Conservation (phyloP, 2,329 filamentous ascomycete species). For the Penicillium sclerotiorum region DNA sequence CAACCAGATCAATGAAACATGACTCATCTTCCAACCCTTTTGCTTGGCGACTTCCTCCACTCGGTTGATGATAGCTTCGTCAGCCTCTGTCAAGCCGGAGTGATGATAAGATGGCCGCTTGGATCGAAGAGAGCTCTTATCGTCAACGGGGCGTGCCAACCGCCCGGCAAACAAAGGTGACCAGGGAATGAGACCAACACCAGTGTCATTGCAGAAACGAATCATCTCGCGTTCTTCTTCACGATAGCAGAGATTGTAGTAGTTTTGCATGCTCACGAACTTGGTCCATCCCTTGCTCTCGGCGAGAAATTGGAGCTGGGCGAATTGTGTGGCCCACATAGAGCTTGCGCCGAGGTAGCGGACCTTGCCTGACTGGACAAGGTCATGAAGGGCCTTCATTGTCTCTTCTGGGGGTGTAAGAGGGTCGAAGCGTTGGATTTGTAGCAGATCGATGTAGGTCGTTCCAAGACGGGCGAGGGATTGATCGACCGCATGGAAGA, state of each 20-base stretch:
- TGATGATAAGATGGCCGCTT: slow-evolving; percentile 1
- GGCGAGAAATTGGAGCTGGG: slow-evolving; percentile 55
- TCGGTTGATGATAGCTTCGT: slow-evolving; percentile 13
- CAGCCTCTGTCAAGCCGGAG: neutral
- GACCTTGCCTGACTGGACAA: slow-evolving; percentile 37
- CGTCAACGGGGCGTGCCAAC: slow-evolving; percentile 8
- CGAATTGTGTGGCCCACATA: slow-evolving; percentile 33
- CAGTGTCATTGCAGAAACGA: slow-evolving; percentile 50
- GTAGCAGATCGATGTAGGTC: slow-evolving; percentile 56
- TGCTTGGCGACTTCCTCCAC: slow-evolving; percentile 14
- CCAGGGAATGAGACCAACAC: slow-evolving; percentile 22
- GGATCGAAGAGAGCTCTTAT: neutral
- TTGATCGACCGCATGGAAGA: slow-evolving; percentile 63
- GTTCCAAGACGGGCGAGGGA: slow-evolving; percentile 52
- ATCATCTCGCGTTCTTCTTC: slow-evolving; percentile 65
- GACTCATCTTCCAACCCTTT: slow-evolving; percentile 16
- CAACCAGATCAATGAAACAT: slow-evolving; percentile 8
- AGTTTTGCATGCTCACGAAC: slow-evolving; percentile 63
- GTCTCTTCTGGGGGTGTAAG: slow-evolving; percentile 53
- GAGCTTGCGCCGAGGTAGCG: slow-evolving; percentile 39
- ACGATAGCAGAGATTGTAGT: slow-evolving; percentile 61
- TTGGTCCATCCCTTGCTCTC: slow-evolving; percentile 61
- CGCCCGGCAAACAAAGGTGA: slow-evolving; percentile 3
- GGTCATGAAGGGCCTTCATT: slow-evolving; percentile 49
- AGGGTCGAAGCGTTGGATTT: slow-evolving; percentile 51